Evolutionary conservation across 306 rosid species (phyloP).

Genomic region (Cucumis hystrix): DNA sequence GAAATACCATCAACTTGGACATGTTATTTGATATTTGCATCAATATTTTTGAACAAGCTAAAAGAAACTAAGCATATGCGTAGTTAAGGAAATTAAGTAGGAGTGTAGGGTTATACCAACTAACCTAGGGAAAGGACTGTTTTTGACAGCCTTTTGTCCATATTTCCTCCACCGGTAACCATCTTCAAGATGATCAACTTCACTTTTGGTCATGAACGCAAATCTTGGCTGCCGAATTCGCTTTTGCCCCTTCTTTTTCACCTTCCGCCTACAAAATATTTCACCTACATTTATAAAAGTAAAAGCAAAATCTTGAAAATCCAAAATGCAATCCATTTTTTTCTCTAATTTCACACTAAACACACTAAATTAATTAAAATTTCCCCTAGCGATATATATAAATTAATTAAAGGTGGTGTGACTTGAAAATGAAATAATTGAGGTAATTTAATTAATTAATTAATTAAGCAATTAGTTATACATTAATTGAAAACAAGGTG

Average conservation of each 20-base stretch:
- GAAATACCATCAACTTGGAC: no score
- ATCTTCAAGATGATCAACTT: constrained; percentile 92
- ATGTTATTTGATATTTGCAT: no score
- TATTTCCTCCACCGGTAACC: constrained; percentile 98
- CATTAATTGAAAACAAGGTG: background rate
- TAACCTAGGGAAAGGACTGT: constrained; percentile 90
- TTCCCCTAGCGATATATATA: no score
- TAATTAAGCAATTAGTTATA: background rate
- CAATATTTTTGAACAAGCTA: no score
- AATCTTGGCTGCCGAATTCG: constrained; percentile 79
- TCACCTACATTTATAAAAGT: constrained; percentile 24
- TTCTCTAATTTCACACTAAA: no score
- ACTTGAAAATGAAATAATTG: no score
- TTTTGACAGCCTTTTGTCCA: constrained; percentile 96
- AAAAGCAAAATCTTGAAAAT: constrained; percentile 17
- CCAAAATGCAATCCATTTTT: background rate
- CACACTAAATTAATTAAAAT: no score
- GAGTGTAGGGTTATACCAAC: constrained; percentile 10
- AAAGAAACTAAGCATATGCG: no score
- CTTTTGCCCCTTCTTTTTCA: constrained; percentile 73
- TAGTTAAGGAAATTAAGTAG: background rate
- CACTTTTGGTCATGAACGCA: constrained; percentile 95
- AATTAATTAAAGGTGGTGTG: no score
- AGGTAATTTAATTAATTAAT: background rate
- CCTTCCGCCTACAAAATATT: constrained; percentile 53